These are phyloP conservation scores for Mycena vitilis DNA, from an alignment of 768 basidiomycete species.

Conservation along the genomic window DNA sequence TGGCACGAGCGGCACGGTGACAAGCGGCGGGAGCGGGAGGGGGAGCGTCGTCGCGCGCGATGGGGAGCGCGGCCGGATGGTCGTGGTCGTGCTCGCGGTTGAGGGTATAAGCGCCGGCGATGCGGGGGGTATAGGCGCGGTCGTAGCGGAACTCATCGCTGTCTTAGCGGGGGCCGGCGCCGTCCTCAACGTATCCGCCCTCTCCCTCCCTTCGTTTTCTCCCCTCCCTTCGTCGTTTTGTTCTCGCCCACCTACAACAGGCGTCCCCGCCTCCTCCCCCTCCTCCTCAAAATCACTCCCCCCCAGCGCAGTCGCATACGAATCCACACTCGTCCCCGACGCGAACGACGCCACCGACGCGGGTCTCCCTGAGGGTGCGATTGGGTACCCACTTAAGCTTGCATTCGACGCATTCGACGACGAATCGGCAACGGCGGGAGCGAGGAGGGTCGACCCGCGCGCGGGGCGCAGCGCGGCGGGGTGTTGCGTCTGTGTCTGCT, in stretches of 20 bases:
- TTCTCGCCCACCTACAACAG: no score
- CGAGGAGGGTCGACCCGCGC: no score
- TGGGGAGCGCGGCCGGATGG: neutral
- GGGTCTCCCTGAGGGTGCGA: constrained; percentile 7
- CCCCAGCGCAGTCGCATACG: constrained; percentile 27
- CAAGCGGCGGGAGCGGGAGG: constrained; percentile 25
- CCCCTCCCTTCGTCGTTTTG: neutral
- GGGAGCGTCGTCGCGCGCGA: constrained; percentile 26
- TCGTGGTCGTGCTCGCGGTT: neutral
- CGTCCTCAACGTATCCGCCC: constrained; percentile 27
- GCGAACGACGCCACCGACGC: constrained; percentile 16
- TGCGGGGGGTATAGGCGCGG: neutral
- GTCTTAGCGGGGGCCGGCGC: no score
- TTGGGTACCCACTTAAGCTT: no score
- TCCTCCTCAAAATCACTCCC: neutral
- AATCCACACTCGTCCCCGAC: constrained; percentile 27
- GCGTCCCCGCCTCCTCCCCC: neutral
- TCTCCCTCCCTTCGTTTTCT: constrained; percentile 5
- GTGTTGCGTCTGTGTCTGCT: no score
- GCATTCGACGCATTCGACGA: no score
- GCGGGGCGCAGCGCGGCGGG: no score
- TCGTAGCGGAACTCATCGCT: neutral
- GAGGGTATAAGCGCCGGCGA: neutral
- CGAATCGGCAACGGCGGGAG: no score
- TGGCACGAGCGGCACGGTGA: constrained; percentile 3